Evolutionary conservation across 2,329 filamentous ascomycete species (phyloP), one percentile per base, ranked within the genome.

Genomic region (Aureobasidium sp.): DNA sequence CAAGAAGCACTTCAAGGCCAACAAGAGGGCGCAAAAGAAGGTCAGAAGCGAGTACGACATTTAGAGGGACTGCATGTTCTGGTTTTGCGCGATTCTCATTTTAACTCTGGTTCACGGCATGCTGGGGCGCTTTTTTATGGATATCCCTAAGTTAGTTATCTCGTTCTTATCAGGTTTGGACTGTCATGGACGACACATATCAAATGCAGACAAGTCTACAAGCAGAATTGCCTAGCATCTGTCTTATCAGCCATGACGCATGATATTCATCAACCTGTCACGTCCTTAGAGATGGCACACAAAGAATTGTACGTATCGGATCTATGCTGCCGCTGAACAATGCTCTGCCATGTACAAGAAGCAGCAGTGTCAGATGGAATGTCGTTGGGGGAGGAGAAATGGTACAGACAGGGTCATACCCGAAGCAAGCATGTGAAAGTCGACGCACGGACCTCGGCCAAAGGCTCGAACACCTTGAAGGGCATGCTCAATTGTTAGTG

Each of bases 1-100:
- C 62, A 99, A 99, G 84, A 97, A 97, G 79, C 94, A 99, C 76
- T 94, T 91, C 76, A 96, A 96, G 78, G 87, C 84, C n/a, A 85
- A 86, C 44, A 82, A 84, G 65, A 86, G 81, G 74, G 68, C 67
- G 39, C 61, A 64, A 62, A 72, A 72, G 67, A 71, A 72, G 66
- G 62, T 65, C 17, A 63, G 64, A 51, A 63, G 55, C 37, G 62
- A 65, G 60, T 64, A 65, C 45, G 47, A 34, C 41, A 39, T 45
- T n/a, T 61, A 14, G 42, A 42, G 15, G 41, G 14, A 11, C 7
- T 34, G 22, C 42, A 22, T 49, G 15, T 14, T 44, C 25, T 20
- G 42, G 44, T 20, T 37, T 25, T 48, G 47, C 29, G 29, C 25
- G 11, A 9, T 59, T 39, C 31, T 49, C 9, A 9, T 59, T 59